Evolutionary conservation across 768 basidiomycete genomes (phyloP).

Genomic region (Serendipita indica): DNA sequence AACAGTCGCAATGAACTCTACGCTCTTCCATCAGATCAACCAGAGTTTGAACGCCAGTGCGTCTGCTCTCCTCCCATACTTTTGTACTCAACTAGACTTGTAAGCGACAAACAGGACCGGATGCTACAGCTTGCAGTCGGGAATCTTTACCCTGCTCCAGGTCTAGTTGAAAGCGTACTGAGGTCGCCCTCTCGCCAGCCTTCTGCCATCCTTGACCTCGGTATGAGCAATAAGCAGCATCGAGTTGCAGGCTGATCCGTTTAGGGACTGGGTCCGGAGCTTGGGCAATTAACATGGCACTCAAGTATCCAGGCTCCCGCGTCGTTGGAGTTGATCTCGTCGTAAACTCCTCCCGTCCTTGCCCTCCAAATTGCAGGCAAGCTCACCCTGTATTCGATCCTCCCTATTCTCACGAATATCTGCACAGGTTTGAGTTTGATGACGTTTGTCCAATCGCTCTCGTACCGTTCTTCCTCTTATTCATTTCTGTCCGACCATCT

Average conservation of each 20-base stretch:
- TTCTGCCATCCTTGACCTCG: not conserved
- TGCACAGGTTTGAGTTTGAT: conserved; percentile 1
- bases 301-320: not conserved
- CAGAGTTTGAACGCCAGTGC: conserved; percentile 4
- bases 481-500: not conserved
- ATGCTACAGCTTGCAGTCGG: not conserved
- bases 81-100: not conserved
- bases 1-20: not conserved
- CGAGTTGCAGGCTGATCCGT: not conserved
- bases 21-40: not conserved
- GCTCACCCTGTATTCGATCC: not conserved
- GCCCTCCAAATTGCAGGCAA: not conserved
- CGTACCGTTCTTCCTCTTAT: not conserved
- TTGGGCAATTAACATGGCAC: conserved; percentile 1
- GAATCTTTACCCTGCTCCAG: not conserved
- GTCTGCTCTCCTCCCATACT: not conserved
- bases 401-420: not conserved
- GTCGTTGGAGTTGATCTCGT: conserved; percentile 4
- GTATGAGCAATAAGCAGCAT: not conserved
- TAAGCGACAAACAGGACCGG: not conserved
- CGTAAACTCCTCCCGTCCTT: not conserved
- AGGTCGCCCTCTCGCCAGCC: not conserved
- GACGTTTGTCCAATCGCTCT: not conserved
- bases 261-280: conserved; percentile 1
- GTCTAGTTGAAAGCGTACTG: not conserved